These are phyloP conservation scores for Cystobasidiopsis lactophilus DNA, from an alignment of 768 basidiomycete genomes.

Conservation along the genomic window DNA sequence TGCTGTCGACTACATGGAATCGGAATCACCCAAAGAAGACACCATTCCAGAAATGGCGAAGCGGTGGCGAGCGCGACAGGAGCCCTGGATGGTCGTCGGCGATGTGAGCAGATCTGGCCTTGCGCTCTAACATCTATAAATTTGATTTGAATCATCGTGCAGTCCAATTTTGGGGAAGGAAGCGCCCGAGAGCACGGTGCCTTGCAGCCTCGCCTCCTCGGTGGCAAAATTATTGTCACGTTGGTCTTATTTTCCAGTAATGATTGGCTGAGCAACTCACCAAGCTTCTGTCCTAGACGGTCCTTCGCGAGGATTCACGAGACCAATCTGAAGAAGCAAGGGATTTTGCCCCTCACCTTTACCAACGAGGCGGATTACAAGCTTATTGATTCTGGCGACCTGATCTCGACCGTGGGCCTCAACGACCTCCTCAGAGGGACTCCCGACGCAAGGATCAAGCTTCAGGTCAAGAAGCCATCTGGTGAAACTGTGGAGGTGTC, in stretches of 20 bases:
- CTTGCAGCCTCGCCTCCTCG: constrained; percentile 57
- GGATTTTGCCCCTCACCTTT: constrained; percentile 88
- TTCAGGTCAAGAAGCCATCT: constrained; percentile 41
- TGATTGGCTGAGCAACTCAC: neutral
- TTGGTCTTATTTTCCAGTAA: constrained; percentile 40
- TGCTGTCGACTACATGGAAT: constrained; percentile 49
- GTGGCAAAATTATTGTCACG: constrained; percentile 20
- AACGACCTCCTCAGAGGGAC: constrained; percentile 33
- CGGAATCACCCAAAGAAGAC: constrained; percentile 30
- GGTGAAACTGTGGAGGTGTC: constrained; percentile 6
- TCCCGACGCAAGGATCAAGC: constrained; percentile 21
- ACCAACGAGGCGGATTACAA: constrained; percentile 62
- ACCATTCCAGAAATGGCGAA: constrained; percentile 84
- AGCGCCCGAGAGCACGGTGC: constrained; percentile 96
- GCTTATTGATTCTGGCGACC: constrained; percentile 52
- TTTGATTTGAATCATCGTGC: neutral
- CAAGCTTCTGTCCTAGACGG: constrained; percentile 26
- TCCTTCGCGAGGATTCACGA: constrained; percentile 98
- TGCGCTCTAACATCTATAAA: too few relatives aligned
- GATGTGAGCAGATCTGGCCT: too few relatives aligned
- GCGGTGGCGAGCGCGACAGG: constrained; percentile 52
- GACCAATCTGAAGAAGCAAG: constrained; percentile 66
- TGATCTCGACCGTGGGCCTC: constrained; percentile 64
- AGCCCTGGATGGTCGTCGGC: constrained; percentile 89
- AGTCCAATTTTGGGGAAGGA: constrained; percentile 77